phyloP scores from a whole-genome alignment of 1,284 basidiomycete genomes.

The Lentinula novae-zelandiae region DNA sequence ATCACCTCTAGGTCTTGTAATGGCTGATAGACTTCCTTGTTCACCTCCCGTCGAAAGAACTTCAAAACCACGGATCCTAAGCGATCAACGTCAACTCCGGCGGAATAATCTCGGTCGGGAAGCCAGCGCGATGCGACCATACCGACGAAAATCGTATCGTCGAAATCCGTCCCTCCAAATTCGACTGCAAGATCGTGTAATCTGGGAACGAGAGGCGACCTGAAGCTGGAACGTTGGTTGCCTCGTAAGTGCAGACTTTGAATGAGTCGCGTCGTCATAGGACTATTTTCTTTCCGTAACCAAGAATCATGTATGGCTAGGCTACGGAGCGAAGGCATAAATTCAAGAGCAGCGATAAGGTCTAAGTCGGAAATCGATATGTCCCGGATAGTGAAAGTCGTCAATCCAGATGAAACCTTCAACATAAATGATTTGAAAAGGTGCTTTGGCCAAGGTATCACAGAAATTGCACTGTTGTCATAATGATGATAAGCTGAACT shows the following conservation, averaged over 20 bases:
- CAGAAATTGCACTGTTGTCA: not conserved
- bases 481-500: too few species aligned
- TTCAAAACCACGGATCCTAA: not conserved
- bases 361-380: not conserved
- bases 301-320: not conserved
- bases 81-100: not conserved
- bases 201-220: not conserved
- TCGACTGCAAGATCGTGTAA: not conserved
- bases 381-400: not conserved
- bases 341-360: not conserved
- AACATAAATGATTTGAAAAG: not conserved
- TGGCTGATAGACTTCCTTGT: not conserved
- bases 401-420: not conserved
- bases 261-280: not conserved
- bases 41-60: not conserved
- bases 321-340: not conserved
- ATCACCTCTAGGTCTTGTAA: not conserved
- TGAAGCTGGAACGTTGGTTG: not conserved
- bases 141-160: not conserved
- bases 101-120: not conserved
- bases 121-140: conserved; percentile 5
- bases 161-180: not conserved
- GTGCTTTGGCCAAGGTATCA: not conserved
- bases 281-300: not conserved
- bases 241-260: not conserved